Evolutionary conservation across 306 rosid genomes (phyloP).

Genomic region (Mimosa pudica): DNA sequence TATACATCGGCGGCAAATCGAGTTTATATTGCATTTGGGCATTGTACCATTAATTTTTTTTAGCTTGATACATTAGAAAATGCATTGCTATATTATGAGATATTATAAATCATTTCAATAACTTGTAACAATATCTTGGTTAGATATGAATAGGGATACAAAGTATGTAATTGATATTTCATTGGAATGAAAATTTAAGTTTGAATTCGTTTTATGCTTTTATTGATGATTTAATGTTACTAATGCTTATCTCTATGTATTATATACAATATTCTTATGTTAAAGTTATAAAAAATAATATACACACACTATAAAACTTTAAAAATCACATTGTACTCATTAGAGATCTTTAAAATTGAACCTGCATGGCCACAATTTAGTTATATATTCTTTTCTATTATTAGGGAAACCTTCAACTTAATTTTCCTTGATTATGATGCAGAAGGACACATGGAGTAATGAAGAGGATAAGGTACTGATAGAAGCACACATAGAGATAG

Average conservation of each 20-base stretch:
- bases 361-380: too few species aligned
- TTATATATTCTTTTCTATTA: too few species aligned
- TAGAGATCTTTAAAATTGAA: background rate
- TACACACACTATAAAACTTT: background rate
- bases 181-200: background rate
- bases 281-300: too few species aligned
- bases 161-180: too few species aligned
- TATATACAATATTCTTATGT: too few species aligned
- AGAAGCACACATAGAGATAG: slow-evolving; percentile 68
- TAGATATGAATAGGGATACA: background rate
- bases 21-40: background rate
- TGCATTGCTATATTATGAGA: background rate
- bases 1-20: background rate
- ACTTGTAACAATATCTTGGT: background rate
- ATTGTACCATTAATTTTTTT: background rate
- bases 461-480: slow-evolving; percentile 80
- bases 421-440: background rate
- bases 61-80: background rate
- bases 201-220: too few species aligned
- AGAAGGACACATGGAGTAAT: slow-evolving; percentile 89
- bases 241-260: background rate
- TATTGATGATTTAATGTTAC: background rate
- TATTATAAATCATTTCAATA: background rate
- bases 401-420: background rate
- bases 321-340: background rate